Conservation (phyloP, 305 asterid genomes). For the Solanum hybrid region DNA sequence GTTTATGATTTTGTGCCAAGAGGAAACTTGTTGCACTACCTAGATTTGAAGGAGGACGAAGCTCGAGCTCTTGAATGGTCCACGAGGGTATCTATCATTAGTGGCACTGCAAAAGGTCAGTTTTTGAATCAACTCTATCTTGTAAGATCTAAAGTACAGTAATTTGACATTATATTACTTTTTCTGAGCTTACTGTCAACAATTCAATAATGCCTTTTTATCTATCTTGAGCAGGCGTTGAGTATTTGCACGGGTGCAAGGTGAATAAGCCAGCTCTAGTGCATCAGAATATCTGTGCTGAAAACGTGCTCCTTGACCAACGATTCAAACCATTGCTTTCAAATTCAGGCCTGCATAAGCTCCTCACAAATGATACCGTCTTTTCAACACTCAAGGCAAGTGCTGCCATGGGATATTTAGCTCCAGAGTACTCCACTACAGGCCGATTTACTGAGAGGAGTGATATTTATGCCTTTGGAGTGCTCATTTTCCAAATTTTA, state of each 20-base stretch:
- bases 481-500: slow-evolving; percentile 70
- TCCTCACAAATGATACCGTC: slow-evolving; percentile 68
- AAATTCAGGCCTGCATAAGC: slow-evolving; percentile 76
- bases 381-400: slow-evolving; percentile 82
- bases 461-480: slow-evolving; percentile 81
- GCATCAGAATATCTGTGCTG: slow-evolving; percentile 82
- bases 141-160: background rate
- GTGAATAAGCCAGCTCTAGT: slow-evolving; percentile 56
- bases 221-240: slow-evolving; percentile 43
- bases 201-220: background rate
- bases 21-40: slow-evolving; percentile 53
- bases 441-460: slow-evolving; percentile 88
- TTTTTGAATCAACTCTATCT: background rate
- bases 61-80: slow-evolving; percentile 64
- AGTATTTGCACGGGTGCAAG: slow-evolving; percentile 55
- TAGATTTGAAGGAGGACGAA: slow-evolving; percentile 57
- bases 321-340: slow-evolving; percentile 51
- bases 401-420: slow-evolving; percentile 89
- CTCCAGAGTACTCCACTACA: slow-evolving; percentile 75
- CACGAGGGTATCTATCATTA: slow-evolving; percentile 55
- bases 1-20: slow-evolving; percentile 67
- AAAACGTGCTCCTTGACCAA: slow-evolving; percentile 64
- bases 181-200: background rate
- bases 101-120: slow-evolving; percentile 79
- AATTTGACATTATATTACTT: background rate